Percentiles rank a stretch among this genome's conserved stretches.
Evolutionary conservation across 1,284 basidiomycete genomes (phyloP).

Genomic region (Ustilago xerochloae): DNA sequence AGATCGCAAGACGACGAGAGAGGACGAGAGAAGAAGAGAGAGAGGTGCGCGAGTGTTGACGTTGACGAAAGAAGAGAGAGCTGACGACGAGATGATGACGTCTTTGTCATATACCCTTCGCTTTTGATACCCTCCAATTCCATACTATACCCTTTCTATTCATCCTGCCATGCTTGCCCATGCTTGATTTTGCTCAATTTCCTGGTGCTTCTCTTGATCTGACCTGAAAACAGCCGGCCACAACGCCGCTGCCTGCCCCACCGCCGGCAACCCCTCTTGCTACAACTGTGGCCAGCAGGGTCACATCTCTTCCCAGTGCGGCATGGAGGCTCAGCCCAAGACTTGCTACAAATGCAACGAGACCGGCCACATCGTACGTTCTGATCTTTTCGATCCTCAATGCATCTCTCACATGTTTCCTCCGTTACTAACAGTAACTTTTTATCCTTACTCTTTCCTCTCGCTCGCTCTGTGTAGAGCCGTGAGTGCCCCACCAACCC

Average conservation of each 20-base stretch:
- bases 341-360: constrained; percentile 65
- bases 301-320: constrained; percentile 61
- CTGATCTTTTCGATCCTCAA: not conserved
- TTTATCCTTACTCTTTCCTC: not conserved
- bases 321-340: constrained; percentile 64
- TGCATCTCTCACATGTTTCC: not conserved
- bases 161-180: constrained; percentile 1
- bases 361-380: constrained; percentile 58
- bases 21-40: constrained; percentile 13
- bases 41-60: constrained; percentile 32
- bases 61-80: constrained; percentile 41
- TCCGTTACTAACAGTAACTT: not conserved
- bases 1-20: not conserved
- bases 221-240: constrained; percentile 58
- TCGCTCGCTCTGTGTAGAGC: constrained; percentile 35
- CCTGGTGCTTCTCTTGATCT: too few species aligned
- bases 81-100: constrained; percentile 53
- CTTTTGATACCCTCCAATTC: constrained; percentile 50
- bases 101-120: constrained; percentile 46
- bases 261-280: constrained; percentile 62
- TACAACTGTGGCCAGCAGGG: constrained; percentile 64
- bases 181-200: constrained; percentile 14
- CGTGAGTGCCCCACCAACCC: constrained; percentile 62
- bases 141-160: constrained; percentile 10
- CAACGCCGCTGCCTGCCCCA: constrained; percentile 63